A percentile compares a stretch with the other conserved stretches of the same genome.
phyloP scores from a whole-genome alignment of 129 eudicot genomes.

The Saussurea involucrata region DNA sequence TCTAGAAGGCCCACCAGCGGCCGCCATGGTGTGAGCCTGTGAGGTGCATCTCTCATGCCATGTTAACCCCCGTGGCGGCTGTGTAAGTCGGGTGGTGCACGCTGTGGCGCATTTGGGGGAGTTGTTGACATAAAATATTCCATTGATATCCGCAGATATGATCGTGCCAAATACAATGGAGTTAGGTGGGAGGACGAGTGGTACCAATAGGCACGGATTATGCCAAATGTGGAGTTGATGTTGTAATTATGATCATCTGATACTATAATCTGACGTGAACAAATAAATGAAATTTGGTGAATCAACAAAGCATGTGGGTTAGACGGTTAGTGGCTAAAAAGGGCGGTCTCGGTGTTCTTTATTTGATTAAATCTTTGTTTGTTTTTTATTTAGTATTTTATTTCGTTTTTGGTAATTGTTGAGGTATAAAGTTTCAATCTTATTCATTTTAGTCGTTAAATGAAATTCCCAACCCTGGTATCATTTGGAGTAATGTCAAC shows the following conservation, averaged over 20 bases:
- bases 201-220: neutral
- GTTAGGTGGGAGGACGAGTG: neutral
- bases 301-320: neutral
- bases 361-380: neutral
- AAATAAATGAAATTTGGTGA: neutral
- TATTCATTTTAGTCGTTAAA: neutral
- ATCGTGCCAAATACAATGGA: neutral
- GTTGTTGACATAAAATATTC: neutral
- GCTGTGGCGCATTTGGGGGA: neutral
- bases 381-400: neutral
- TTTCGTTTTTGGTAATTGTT: neutral
- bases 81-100: neutral
- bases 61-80: neutral
- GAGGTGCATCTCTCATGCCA: neutral
- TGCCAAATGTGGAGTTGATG: neutral
- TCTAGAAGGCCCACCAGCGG: neutral
- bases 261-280: neutral
- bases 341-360: neutral
- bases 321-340: neutral
- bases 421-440: neutral
- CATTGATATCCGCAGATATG: neutral
- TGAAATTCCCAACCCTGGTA: too few species aligned
- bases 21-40: neutral
- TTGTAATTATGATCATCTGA: neutral
- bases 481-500: neutral